Evolutionary conservation across 345 rosid species (phyloP).

Genomic region (Camelina laxa): DNA sequence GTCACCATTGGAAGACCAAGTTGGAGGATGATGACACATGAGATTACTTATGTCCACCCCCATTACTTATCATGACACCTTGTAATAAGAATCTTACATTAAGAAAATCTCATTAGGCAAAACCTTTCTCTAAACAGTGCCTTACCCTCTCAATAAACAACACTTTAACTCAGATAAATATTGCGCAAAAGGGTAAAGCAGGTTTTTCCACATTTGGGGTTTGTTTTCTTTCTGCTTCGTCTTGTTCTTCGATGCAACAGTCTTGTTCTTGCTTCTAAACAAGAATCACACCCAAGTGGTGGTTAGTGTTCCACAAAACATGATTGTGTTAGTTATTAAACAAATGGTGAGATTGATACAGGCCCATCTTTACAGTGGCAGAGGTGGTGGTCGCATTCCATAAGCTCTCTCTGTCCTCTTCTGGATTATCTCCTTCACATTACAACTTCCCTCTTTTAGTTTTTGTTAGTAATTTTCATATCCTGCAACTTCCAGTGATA

Average conservation of each 20-base stretch:
- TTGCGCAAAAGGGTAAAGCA: slow-evolving; percentile 28
- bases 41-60: slow-evolving; percentile 4
- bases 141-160: neutral
- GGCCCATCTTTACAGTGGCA: slow-evolving; percentile 33
- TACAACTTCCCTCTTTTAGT: slow-evolving; percentile 7
- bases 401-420: slow-evolving; percentile 5
- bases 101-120: neutral
- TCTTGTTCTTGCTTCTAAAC: slow-evolving; percentile 33
- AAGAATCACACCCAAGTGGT: slow-evolving; percentile 17
- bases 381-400: slow-evolving; percentile 29
- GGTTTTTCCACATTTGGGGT: slow-evolving; percentile 1
- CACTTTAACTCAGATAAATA: neutral
- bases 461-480: neutral
- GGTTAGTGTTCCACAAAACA: slow-evolving; percentile 12
- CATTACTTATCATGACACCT: slow-evolving; percentile 4
- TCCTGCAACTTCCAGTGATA: neutral
- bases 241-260: slow-evolving; percentile 25
- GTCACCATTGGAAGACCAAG: slow-evolving; percentile 14
- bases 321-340: slow-evolving; percentile 14
- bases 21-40: slow-evolving; percentile 33
- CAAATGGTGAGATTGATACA: slow-evolving; percentile 33
- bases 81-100: slow-evolving; percentile 2
- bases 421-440: neutral
- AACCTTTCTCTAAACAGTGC: slow-evolving; percentile 4
- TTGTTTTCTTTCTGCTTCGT: slow-evolving; percentile 23